Conservation (phyloP, 176 grass and related monocot genomes). For the Bromus sterilis region DNA sequence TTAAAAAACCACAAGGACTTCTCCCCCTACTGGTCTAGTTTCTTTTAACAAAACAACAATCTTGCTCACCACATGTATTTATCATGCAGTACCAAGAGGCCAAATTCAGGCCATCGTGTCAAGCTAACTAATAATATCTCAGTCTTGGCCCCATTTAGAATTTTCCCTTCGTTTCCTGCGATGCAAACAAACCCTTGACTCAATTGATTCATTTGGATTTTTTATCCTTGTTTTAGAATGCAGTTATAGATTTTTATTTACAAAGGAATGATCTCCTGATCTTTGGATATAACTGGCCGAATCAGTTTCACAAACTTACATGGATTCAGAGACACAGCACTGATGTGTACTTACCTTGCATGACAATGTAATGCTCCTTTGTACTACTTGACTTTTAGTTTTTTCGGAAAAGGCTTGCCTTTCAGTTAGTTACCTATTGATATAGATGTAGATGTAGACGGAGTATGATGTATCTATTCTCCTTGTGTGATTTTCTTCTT, state of each 20-base stretch:
- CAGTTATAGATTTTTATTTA: neutral
- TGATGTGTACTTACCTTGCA: neutral
- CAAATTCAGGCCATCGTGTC: neutral
- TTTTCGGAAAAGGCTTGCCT: no score
- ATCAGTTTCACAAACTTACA: neutral
- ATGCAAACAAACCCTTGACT: neutral
- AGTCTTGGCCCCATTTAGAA: neutral
- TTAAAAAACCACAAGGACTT: no score
- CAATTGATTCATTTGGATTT: no score
- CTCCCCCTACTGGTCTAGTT: no score
- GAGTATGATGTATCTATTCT: neutral
- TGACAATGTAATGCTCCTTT: neutral
- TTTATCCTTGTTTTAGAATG: no score
- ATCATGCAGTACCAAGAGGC: neutral
- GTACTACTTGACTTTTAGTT: slow-evolving; percentile 25
- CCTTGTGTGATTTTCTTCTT: slow-evolving; percentile 9
- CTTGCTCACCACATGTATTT: neutral
- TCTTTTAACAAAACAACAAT: slow-evolving; percentile 7
- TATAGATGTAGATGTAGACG: neutral
- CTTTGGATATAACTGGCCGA: neutral
- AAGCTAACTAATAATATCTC: neutral
- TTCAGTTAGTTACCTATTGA: slow-evolving; percentile 30
- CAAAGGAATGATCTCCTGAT: neutral
- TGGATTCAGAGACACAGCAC: slow-evolving; percentile 16
- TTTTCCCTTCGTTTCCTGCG: neutral